phyloP scores from a whole-genome alignment of 1,139 yeast species.

The Spencermartinsiella ligniputridi region DNA sequence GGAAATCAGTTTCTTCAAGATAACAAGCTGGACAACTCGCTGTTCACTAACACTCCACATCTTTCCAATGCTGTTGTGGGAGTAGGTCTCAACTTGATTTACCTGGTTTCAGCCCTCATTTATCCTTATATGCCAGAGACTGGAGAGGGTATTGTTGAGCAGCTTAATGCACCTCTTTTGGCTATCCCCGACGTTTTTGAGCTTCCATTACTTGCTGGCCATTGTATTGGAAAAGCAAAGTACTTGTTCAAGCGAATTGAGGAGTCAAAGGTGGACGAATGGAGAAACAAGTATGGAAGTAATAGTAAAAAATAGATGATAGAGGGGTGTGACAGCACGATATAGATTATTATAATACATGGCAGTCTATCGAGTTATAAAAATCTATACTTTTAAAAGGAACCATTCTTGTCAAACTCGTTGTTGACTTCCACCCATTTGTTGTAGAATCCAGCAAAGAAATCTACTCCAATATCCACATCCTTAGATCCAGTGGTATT shows the following conservation, averaged over 20 bases:
- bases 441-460: conserved; percentile 58
- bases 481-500: conserved; percentile 72
- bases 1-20: conserved; percentile 96
- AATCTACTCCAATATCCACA: conserved; percentile 60
- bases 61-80: conserved; percentile 91
- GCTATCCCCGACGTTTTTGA: conserved; percentile 73
- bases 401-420: conserved; percentile 29
- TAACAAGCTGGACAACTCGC: conserved; percentile 84
- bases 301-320: no score
- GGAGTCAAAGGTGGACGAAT: conserved; percentile 77
- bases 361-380: no score
- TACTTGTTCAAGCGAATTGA: conserved; percentile 90
- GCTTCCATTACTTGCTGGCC: conserved; percentile 68
- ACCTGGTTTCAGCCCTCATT: conserved; percentile 72
- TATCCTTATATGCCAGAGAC: conserved; percentile 92
- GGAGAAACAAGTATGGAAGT: conserved; percentile 84
- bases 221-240: conserved; percentile 85
- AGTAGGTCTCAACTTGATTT: conserved; percentile 83
- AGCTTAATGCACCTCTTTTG: conserved; percentile 77
- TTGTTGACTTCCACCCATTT: conserved; percentile 52
- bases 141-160: conserved; percentile 60
- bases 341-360: no score
- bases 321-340: no score
- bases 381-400: neutral
- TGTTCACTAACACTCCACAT: conserved; percentile 70